These are phyloP conservation scores for Fusarium newnesense DNA, from an alignment of 2,329 filamentous ascomycete species.

Conservation along the genomic window DNA sequence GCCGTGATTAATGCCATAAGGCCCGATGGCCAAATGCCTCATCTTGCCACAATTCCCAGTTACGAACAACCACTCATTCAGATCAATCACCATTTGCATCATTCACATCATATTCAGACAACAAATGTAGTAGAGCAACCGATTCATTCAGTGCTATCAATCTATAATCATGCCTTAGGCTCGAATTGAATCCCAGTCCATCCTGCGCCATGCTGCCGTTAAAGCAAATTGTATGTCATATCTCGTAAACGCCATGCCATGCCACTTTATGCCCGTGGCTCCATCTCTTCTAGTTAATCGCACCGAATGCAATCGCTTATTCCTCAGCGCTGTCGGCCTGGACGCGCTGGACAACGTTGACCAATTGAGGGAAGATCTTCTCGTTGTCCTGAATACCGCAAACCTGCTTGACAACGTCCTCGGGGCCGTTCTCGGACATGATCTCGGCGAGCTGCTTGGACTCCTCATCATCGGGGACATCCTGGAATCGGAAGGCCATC, in stretches of 20 bases:
- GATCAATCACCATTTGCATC: no score
- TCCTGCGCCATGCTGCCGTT: slow-evolving; percentile 42
- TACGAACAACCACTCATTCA: background rate
- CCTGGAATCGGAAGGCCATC: slow-evolving; percentile 95
- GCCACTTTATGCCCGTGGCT: slow-evolving; percentile 16
- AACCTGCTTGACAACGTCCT: slow-evolving; percentile 81
- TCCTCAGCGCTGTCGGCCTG: slow-evolving; percentile 69
- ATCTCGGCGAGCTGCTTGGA: slow-evolving; percentile 86
- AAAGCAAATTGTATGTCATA: slow-evolving; percentile 33
- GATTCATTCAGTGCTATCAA: slow-evolving; percentile 35
- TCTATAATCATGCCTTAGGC: slow-evolving; percentile 24
- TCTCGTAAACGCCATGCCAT: slow-evolving; percentile 42
- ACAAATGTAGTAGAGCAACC: slow-evolving; percentile 7
- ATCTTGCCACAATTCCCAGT: background rate
- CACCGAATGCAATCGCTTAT: slow-evolving; percentile 46
- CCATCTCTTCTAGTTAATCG: slow-evolving; percentile 19
- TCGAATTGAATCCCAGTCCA: slow-evolving; percentile 28
- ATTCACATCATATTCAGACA: background rate
- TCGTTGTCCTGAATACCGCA: slow-evolving; percentile 82
- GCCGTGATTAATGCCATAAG: background rate
- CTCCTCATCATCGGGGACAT: slow-evolving; percentile 92
- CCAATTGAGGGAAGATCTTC: slow-evolving; percentile 79
- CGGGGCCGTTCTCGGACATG: slow-evolving; percentile 77
- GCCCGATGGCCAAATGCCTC: background rate
- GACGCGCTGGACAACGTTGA: slow-evolving; percentile 84